Percentiles rank a stretch among this genome's conserved stretches.
phyloP scores from a whole-genome alignment of 1,284 basidiomycete genomes.

The Ceraceosorus bombacis region DNA sequence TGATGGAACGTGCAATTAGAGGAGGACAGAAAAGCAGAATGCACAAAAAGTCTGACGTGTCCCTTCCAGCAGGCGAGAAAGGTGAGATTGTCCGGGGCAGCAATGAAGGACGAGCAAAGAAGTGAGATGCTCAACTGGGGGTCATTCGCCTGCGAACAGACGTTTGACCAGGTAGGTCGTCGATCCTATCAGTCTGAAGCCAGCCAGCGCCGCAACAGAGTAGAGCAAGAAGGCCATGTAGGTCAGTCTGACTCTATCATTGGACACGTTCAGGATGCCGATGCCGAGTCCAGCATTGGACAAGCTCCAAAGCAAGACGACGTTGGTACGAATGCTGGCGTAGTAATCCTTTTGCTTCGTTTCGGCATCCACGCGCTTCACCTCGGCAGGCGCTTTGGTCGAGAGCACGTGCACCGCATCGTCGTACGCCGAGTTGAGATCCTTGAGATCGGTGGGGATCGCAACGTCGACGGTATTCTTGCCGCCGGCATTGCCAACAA shows the following conservation, averaged over 20 bases:
- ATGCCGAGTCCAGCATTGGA: conserved; percentile 42
- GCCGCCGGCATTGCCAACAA: conserved; percentile 19
- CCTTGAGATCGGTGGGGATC: conserved; percentile 41
- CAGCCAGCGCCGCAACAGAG: conserved; percentile 32
- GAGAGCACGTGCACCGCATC: conserved; percentile 44
- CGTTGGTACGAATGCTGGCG: conserved; percentile 16
- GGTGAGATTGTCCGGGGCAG: too few relatives aligned
- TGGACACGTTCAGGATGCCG: conserved; percentile 37
- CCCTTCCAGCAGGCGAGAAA: too few relatives aligned
- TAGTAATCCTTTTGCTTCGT: conserved; percentile 39
- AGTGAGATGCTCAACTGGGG: too few relatives aligned
- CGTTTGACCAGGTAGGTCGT: conserved; percentile 24
- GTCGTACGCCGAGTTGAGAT: conserved; percentile 44
- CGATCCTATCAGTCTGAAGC: conserved; percentile 27
- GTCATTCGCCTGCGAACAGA: conserved; percentile 33
- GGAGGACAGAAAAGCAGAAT: too few relatives aligned
- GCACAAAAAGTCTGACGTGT: too few relatives aligned
- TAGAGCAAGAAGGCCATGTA: conserved; percentile 47
- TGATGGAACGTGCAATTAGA: too few relatives aligned
- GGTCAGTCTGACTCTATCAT: conserved; percentile 18
- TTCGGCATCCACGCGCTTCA: conserved; percentile 26
- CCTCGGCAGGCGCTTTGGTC: conserved; percentile 25
- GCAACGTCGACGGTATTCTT: conserved; percentile 38
- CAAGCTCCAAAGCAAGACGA: conserved; percentile 21
- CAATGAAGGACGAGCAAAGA: too few relatives aligned